These are phyloP conservation scores for Sanghuangporus sanghuang DNA, from an alignment of 1,284 basidiomycete species.

Conservation along the genomic window DNA sequence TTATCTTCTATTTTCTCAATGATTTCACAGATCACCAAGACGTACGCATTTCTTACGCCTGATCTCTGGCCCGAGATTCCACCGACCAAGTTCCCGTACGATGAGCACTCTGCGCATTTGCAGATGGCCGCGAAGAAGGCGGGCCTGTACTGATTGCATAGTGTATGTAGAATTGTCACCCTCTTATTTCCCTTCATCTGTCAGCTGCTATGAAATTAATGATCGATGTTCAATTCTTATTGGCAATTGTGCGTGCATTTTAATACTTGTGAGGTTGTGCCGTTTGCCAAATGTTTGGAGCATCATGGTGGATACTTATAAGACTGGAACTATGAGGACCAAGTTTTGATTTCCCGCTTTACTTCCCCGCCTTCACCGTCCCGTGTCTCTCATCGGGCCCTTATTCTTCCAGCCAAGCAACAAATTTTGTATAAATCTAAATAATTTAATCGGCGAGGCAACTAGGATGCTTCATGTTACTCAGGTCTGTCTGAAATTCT, in stretches of 20 bases:
- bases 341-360: too few species aligned
- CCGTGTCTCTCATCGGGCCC: background rate
- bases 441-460: background rate
- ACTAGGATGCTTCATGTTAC: background rate
- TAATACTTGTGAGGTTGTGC: background rate
- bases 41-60: conserved; percentile 95
- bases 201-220: background rate
- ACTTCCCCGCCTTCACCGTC: too few species aligned
- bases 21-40: conserved; percentile 80
- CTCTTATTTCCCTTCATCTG: background rate
- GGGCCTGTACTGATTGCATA: conserved; percentile 8
- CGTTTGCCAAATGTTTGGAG: background rate
- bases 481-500: background rate
- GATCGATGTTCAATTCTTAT: background rate
- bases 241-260: background rate
- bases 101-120: conserved; percentile 90
- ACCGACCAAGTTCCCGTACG: conserved; percentile 84
- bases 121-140: conserved; percentile 80
- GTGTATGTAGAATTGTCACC: background rate
- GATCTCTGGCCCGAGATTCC: conserved; percentile 97
- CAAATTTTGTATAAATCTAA: background rate
- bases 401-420: background rate
- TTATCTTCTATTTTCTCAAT: conserved; percentile 1
- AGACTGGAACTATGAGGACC: too few species aligned
- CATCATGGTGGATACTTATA: too few species aligned